Evolutionary conservation across 495 filamentous ascomycete genomes (phyloP), one percentile per base, ranked within the genome.

Genomic region (Penicillium cosmopolitanum): DNA sequence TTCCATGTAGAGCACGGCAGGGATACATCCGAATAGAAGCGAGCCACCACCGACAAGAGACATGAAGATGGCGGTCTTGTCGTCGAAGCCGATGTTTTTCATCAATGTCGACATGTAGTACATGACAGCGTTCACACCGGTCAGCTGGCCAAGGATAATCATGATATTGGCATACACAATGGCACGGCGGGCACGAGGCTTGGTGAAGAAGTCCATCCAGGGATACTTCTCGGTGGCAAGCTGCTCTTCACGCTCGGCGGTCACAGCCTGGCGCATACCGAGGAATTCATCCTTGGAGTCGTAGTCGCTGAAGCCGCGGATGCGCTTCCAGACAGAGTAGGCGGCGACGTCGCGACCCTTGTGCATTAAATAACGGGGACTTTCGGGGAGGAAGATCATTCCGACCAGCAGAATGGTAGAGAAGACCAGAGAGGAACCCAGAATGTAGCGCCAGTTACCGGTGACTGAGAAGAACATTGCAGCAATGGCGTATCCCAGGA

Each of bases 371-470:
- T 75, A 86, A 48, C 84, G 82, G 7, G 84, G 83, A 11, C 72
- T 77, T 59, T 85, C 84, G 18, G 84, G 83, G 57, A 85, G 77
- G 70, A 84, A 85, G n/a, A 84, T 58, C 80, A 85, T 84, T 51
- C 82, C 83, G 11, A 78, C 70, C 9, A 82, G 61, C 69, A 85
- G 80, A 65, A 87, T 83, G 33, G 84, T 86, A 3, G 83, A 85
- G 68, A 87, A 87, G 54, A 87, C 64, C n/a, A 87, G 72, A 0
- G 84, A 86, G 2, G 82, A 84, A 7, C 85, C 85, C n/a, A 87
- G 79, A 56, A 87, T 87, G 60, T 82, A 88, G 28, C 85, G 77
- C 85, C 85, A 88, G 74, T 82, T 85, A 53, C 84, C 84, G 8
- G 62, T 53, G 53, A 88, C 82, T 40, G 75, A 72, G 58, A 86